Base-by-base conservation (phyloP, 352 stramenopile genomes). In the Pseudoperonospora humuli region DNA sequence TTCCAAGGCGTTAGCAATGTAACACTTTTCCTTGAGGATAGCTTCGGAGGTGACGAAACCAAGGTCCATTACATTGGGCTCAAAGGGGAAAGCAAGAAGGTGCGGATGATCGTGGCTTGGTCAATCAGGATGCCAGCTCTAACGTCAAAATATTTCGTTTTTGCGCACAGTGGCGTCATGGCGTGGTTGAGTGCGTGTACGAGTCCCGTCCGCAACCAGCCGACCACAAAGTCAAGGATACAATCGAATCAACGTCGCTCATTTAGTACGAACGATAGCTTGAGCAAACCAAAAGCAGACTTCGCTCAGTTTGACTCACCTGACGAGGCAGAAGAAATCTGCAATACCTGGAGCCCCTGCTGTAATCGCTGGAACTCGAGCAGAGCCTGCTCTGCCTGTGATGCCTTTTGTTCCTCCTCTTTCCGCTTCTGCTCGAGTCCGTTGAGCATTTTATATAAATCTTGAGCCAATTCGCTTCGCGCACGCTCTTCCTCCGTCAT, bases 71-170 rank as follows among this genome's bases (percentile, higher is more conserved):
- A 93, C 64, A 87, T 93, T 64, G 78, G 81, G 0, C 59, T 93
- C 35, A 93, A 91, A 44, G 81, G 81, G 29, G 78, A 89, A 64
- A 89, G 60, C 64, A 88, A 89, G 39, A 90, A 93, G 74, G 80
- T 88, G 39, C 36, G 17, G 15, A 19, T 28, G 27, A 24, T 35
- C 10, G 19, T 21, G 15, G 21, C 15, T 46, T 17, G 10, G 50
- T 37, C 35, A 21, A 15, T 39, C 24, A 50, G 27, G 9, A 9
- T 20, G 28, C 10, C 24, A 42, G 50, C 24, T 45, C 17, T 58
- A 13, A 64, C 20, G 49, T 25, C 17, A 7, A 41, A n/a, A 19
- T 32, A 7, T 2, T 51, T 32, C 7, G n/a, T 15, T 40, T 33
- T 32, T 43, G 9, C 55, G 24, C 39, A 28, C 27, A 91, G 78